Evolutionary conservation across 2,329 filamentous ascomycete species (phyloP).

Genomic region (Aurifilum marmelostoma): DNA sequence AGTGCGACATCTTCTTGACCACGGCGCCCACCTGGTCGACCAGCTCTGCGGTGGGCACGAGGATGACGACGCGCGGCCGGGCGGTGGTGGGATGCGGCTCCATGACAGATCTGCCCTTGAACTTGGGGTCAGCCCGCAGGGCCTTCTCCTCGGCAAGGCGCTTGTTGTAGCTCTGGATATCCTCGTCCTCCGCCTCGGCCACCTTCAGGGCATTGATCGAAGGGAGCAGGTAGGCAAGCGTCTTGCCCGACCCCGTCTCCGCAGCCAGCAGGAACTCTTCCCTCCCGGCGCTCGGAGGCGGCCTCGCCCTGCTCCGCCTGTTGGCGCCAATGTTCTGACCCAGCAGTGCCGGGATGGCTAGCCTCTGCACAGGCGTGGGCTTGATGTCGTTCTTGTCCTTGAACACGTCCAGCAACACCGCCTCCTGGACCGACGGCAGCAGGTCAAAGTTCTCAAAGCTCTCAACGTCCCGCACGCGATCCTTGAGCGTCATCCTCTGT

Average conservation of each 20-base stretch:
- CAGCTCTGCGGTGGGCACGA: slow-evolving; percentile 91
- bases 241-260: slow-evolving; percentile 97
- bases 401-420: slow-evolving; percentile 74
- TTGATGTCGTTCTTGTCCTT: slow-evolving; percentile 73
- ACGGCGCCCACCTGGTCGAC: slow-evolving; percentile 84
- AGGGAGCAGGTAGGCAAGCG: slow-evolving; percentile 87
- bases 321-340: slow-evolving; percentile 52
- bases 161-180: slow-evolving; percentile 60
- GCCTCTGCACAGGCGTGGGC: slow-evolving; percentile 86
- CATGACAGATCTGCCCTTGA: slow-evolving; percentile 66
- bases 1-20: slow-evolving; percentile 81
- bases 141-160: slow-evolving; percentile 59
- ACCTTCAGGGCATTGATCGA: slow-evolving; percentile 83
- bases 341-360: slow-evolving; percentile 83
- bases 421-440: slow-evolving; percentile 70
- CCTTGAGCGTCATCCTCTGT: slow-evolving; percentile 57
- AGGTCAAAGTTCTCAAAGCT: slow-evolving; percentile 82
- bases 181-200: slow-evolving; percentile 64
- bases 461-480: slow-evolving; percentile 67
- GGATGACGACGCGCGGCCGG: slow-evolving; percentile 79
- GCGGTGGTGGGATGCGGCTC: slow-evolving; percentile 75
- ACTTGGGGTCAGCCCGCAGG: slow-evolving; percentile 55
- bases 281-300: slow-evolving; percentile 37
- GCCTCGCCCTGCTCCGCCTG: slow-evolving; percentile 36
- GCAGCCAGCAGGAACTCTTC: slow-evolving; percentile 81